A percentile compares a stretch with the other conserved stretches of the same genome.
Evolutionary conservation across 2,329 filamentous ascomycete species (phyloP).

Genomic region (Metarhizium humberi): DNA sequence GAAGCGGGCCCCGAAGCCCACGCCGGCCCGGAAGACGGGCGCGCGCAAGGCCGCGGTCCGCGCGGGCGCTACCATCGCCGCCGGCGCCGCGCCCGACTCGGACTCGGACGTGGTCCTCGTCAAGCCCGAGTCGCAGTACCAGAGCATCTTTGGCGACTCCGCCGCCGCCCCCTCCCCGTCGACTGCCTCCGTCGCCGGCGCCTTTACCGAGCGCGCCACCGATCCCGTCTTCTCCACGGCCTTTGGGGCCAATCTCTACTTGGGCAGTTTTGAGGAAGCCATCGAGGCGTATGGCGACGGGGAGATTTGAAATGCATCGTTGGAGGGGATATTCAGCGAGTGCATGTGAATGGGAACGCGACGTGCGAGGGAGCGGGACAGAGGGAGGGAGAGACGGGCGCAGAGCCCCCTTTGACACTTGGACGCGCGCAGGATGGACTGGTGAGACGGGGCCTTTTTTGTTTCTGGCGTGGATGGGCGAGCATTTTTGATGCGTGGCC

Average conservation of each 20-base stretch:
- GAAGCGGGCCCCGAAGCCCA: slow-evolving; percentile 17
- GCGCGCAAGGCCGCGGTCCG: slow-evolving; percentile 22
- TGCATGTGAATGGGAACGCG: too few species aligned
- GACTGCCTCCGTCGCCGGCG: background rate
- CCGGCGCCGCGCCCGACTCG: slow-evolving; percentile 12
- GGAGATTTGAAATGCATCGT: slow-evolving; percentile 20
- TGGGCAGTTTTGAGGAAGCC: background rate
- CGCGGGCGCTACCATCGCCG: slow-evolving; percentile 26
- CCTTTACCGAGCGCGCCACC: background rate
- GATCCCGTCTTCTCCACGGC: slow-evolving; percentile 3
- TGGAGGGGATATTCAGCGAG: too few species aligned
- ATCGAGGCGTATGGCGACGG: slow-evolving; percentile 21
- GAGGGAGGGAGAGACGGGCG: too few species aligned
- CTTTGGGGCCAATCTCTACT: background rate
- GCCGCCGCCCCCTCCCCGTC: background rate
- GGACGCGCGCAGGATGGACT: too few species aligned
- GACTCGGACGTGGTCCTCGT: background rate
- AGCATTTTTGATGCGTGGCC: background rate
- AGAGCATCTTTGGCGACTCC: background rate
- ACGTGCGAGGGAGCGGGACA: too few species aligned
- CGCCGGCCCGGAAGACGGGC: slow-evolving; percentile 14
- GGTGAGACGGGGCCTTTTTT: too few species aligned
- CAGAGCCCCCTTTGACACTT: too few species aligned
- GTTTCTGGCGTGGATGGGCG: too few species aligned
- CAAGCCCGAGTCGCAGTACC: background rate